A percentile compares a stretch with the other conserved stretches of the same genome.
phyloP scores from a whole-genome alignment of 495 filamentous ascomycete genomes.

The Lophium mytilinum region DNA sequence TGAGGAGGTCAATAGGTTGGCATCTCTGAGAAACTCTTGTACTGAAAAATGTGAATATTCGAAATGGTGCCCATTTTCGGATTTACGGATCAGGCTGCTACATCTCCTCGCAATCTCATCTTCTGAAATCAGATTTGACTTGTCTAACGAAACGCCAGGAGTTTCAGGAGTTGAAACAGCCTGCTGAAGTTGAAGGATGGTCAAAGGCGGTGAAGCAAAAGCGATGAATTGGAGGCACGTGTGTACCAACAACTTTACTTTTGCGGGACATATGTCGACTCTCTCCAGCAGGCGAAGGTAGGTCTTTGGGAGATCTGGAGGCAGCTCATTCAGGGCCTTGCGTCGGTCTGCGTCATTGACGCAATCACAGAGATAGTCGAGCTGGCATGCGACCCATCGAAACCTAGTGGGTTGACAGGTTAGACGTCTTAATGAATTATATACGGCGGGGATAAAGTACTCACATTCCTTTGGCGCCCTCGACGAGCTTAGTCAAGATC shows the following conservation, averaged over 20 bases:
- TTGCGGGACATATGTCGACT: background rate
- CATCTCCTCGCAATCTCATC: background rate
- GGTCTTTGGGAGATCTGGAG: background rate
- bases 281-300: background rate
- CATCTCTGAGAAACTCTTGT: background rate
- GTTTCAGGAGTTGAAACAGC: too few relatives aligned
- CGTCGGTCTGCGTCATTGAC: background rate
- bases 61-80: background rate
- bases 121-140: background rate
- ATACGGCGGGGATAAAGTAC: background rate
- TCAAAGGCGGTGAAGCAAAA: too few relatives aligned
- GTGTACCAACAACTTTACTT: too few relatives aligned
- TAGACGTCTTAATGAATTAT: background rate
- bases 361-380: background rate
- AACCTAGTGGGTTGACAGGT: background rate
- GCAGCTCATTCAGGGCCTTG: background rate
- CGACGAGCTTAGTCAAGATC: conserved; percentile 21
- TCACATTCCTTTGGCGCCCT: background rate
- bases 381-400: background rate
- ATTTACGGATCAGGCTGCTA: background rate
- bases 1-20: too few relatives aligned
- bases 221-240: too few relatives aligned
- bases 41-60: conserved; percentile 1
- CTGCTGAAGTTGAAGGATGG: too few relatives aligned
- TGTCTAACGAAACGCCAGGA: background rate